These are phyloP conservation scores for Phaffomyces thermotolerans DNA, from an alignment of 805 yeast genomes.

Conservation along the genomic window DNA sequence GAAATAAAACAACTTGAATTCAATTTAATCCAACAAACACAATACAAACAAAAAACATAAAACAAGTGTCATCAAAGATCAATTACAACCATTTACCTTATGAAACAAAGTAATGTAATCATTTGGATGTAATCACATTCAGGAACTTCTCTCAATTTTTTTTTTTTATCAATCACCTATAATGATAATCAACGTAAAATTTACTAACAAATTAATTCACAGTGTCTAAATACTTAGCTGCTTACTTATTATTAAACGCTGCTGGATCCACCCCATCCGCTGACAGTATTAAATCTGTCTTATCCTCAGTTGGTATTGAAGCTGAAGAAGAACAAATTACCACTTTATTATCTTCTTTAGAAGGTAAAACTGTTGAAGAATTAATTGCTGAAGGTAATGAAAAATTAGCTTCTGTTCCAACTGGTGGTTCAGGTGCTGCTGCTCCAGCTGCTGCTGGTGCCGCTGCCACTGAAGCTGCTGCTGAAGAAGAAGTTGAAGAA, in stretches of 20 bases:
- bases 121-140: background rate
- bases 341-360: conserved; percentile 73
- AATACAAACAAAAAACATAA: background rate
- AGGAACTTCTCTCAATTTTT: no score
- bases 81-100: no score
- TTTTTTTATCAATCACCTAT: no score
- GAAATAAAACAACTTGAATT: no score
- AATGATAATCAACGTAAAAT: background rate
- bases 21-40: no score
- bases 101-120: no score
- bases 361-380: conserved; percentile 88
- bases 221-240: conserved; percentile 87
- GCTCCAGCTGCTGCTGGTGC: conserved; percentile 68
- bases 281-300: conserved; percentile 79
- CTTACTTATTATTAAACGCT: conserved; percentile 95
- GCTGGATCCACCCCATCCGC: conserved; percentile 97
- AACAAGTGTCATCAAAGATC: background rate
- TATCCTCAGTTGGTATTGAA: conserved; percentile 94
- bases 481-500: conserved; percentile 61
- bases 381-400: conserved; percentile 91
- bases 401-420: conserved; percentile 95
- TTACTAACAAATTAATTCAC: conserved; percentile 13
- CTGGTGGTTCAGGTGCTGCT: conserved; percentile 95
- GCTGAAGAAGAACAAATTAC: conserved; percentile 84
- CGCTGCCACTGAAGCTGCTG: conserved; percentile 68